Evolutionary conservation across 2,329 filamentous ascomycete genomes (phyloP).

Genomic region (Ophiocordyceps camponoti-rufipedis): DNA sequence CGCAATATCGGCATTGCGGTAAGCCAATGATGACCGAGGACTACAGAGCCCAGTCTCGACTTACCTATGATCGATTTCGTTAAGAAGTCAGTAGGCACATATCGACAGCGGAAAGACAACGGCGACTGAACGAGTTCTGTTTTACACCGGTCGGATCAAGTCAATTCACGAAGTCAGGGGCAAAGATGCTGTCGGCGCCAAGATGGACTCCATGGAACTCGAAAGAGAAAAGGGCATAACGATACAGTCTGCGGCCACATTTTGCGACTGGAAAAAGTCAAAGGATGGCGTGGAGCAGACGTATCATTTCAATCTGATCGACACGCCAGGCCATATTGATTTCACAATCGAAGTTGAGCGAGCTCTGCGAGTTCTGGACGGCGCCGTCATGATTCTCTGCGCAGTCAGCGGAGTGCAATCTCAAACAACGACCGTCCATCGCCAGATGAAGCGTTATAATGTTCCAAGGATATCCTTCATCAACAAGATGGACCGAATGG

Average conservation of each 20-base stretch:
- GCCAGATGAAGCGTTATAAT: slow-evolving; percentile 98
- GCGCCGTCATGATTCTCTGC: slow-evolving; percentile 95
- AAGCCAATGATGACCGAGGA: slow-evolving; percentile 10
- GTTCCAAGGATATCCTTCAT: slow-evolving; percentile 90
- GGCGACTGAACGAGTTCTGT: slow-evolving; percentile 86
- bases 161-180: slow-evolving; percentile 93
- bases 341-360: slow-evolving; percentile 98
- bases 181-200: slow-evolving; percentile 86
- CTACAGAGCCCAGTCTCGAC: no score
- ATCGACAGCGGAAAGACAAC: slow-evolving; percentile 99
- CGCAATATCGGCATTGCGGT: slow-evolving; percentile 97
- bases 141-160: slow-evolving; percentile 94
- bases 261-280: slow-evolving; percentile 89
- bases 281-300: slow-evolving; percentile 70
- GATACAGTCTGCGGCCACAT: slow-evolving; percentile 94
- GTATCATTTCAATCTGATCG: slow-evolving; percentile 97
- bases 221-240: slow-evolving; percentile 98
- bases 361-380: slow-evolving; percentile 83
- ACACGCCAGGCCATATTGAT: slow-evolving; percentile 96
- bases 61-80: not conserved
- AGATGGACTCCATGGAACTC: slow-evolving; percentile 99
- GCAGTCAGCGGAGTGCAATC: slow-evolving; percentile 94
- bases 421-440: slow-evolving; percentile 94
- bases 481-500: slow-evolving; percentile 99
- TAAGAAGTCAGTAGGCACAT: slow-evolving; percentile 45